Evolutionary conservation across 2,329 filamentous ascomycete genomes (phyloP).

Genomic region (Penicillium sp.): DNA sequence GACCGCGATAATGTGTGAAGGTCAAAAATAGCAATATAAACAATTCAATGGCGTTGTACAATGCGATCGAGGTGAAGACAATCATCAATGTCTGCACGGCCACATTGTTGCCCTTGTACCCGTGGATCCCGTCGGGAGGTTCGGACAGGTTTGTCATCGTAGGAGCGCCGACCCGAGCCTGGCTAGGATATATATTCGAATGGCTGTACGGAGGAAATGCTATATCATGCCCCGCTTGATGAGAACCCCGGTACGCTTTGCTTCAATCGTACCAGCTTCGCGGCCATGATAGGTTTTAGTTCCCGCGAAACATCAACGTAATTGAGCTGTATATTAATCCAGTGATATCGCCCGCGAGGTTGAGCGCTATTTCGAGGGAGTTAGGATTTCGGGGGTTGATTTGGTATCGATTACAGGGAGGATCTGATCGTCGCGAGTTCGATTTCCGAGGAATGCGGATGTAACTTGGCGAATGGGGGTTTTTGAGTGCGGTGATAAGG

Average conservation of each 20-base stretch:
- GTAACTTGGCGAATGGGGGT: slow-evolving; percentile 1
- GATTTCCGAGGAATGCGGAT: slow-evolving; percentile 13
- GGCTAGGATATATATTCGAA: background rate
- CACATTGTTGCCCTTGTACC: slow-evolving; percentile 25
- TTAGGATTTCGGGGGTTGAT: too few relatives aligned
- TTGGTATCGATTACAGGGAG: background rate
- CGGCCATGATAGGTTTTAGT: slow-evolving; percentile 16
- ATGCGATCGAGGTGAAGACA: slow-evolving; percentile 41
- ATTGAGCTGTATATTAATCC: background rate
- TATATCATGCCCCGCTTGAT: slow-evolving; percentile 4
- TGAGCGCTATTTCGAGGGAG: background rate
- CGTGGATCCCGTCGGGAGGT: slow-evolving; percentile 30
- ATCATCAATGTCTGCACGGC: slow-evolving; percentile 32
- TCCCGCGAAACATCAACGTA: slow-evolving; percentile 8
- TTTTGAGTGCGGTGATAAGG: slow-evolving; percentile 1
- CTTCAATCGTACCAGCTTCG: slow-evolving; percentile 8
- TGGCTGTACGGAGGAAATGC: background rate
- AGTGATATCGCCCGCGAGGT: background rate
- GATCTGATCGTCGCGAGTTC: slow-evolving; percentile 7
- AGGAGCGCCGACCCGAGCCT: background rate
- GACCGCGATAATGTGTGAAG: slow-evolving; percentile 37
- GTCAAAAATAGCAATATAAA: slow-evolving; percentile 39
- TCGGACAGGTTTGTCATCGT: slow-evolving; percentile 19
- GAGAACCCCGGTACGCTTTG: slow-evolving; percentile 7
- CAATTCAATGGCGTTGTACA: slow-evolving; percentile 50